These are phyloP conservation scores for Aureobasidium sp. DNA, from an alignment of 2,329 filamentous ascomycete species.

Conservation along the genomic window DNA sequence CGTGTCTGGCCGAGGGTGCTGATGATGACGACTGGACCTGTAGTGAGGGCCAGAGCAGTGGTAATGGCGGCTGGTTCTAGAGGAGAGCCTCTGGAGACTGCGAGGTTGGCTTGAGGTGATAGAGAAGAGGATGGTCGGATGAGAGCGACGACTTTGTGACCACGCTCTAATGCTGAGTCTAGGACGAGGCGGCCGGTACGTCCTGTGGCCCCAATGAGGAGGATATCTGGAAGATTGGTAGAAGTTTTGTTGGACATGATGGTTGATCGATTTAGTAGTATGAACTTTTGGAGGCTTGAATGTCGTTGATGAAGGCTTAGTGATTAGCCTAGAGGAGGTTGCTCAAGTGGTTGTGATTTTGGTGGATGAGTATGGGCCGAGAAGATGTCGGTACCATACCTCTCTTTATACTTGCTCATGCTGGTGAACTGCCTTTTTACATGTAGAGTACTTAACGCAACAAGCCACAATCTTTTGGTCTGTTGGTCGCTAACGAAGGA, in stretches of 20 bases:
- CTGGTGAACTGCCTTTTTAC: not conserved
- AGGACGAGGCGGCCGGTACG: conserved; percentile 38
- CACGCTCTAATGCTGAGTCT: conserved; percentile 29
- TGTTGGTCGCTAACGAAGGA: not conserved
- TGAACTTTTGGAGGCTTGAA: not conserved
- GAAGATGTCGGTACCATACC: not conserved
- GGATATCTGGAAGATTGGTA: conserved; percentile 20
- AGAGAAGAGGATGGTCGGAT: conserved; percentile 30
- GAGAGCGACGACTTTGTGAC: conserved; percentile 38
- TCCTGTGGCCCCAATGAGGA: conserved; percentile 39
- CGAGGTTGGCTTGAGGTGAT: conserved; percentile 24
- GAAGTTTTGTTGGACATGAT: not conserved
- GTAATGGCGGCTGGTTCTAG: not conserved
- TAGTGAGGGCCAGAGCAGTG: conserved; percentile 28
- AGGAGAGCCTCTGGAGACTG: conserved; percentile 15
- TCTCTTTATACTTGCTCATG: not conserved
- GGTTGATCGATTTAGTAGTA: not conserved
- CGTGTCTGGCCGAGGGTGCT: conserved; percentile 4
- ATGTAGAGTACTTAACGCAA: too few relatives aligned
- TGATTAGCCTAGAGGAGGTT: not conserved
- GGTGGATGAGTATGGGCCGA: not conserved
- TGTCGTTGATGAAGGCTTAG: too few relatives aligned
- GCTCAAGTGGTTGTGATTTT: not conserved
- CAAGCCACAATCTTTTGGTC: not conserved
- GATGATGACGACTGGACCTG: conserved; percentile 15